A percentile compares a stretch with the other conserved stretches of the same genome.
These are phyloP conservation scores for Dendrocalamus latiflorus DNA, from an alignment of 202 grass and related monocot genomes.

Conservation along the genomic window DNA sequence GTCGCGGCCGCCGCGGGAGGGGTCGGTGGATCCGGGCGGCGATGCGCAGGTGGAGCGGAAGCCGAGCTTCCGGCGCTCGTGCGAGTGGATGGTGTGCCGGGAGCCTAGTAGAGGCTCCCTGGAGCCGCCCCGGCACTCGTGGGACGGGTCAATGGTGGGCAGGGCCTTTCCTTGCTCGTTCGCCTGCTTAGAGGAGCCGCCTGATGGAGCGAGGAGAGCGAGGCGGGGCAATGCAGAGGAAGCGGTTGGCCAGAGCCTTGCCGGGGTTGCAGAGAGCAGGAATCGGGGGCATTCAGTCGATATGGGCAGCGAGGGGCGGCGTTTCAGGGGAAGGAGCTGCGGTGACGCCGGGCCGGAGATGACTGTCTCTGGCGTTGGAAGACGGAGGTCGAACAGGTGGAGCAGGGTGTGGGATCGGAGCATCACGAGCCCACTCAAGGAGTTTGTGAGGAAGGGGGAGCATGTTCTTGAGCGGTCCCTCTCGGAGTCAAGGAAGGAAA, in stretches of 20 bases:
- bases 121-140: slow-evolving; percentile 74
- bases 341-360: slow-evolving; percentile 2
- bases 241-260: too few species aligned
- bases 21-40: too few species aligned
- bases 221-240: too few species aligned
- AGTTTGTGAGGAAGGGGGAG: too few species aligned
- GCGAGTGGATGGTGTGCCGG: too few species aligned
- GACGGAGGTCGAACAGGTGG: slow-evolving; percentile 60
- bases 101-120: too few species aligned
- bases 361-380: slow-evolving; percentile 8
- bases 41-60: too few species aligned
- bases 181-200: slow-evolving; percentile 63
- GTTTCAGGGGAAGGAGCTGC: slow-evolving; percentile 4
- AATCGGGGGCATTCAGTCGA: neutral
- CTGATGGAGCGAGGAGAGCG: too few species aligned
- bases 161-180: slow-evolving; percentile 73
- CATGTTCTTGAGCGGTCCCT: slow-evolving; percentile 66
- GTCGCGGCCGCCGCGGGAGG: too few species aligned
- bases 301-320: neutral
- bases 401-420: slow-evolving; percentile 85
- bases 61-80: too few species aligned
- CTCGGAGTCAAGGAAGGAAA: slow-evolving; percentile 66
- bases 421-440: slow-evolving; percentile 57
- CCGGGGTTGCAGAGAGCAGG: slow-evolving; percentile 5
- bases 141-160: slow-evolving; percentile 86